Evolutionary conservation across 2,329 filamentous ascomycete genomes (phyloP).

Genomic region (Colletotrichum endophyticum): DNA sequence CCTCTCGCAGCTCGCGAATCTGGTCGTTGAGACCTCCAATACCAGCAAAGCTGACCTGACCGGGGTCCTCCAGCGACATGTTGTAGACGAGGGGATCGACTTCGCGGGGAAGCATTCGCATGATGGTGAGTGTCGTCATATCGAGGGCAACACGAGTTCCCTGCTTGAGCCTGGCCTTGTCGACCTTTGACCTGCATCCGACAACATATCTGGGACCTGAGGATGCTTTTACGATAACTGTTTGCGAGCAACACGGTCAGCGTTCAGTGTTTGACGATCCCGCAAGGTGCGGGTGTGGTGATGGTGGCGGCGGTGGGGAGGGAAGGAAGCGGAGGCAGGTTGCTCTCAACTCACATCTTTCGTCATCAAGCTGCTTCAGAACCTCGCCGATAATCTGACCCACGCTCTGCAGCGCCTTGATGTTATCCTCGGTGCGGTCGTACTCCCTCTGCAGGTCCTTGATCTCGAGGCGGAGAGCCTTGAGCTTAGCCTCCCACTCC

Average conservation of each 20-base stretch:
- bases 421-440: slow-evolving; percentile 97
- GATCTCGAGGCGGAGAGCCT: slow-evolving; percentile 91
- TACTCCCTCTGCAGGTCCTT: slow-evolving; percentile 95
- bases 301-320: background rate
- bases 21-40: slow-evolving; percentile 98
- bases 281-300: background rate
- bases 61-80: slow-evolving; percentile 98
- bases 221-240: slow-evolving; percentile 98
- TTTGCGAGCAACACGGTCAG: background rate
- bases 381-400: slow-evolving; percentile 99
- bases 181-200: slow-evolving; percentile 96
- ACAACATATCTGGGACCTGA: slow-evolving; percentile 97
- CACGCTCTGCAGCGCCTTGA: slow-evolving; percentile 98
- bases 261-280: background rate
- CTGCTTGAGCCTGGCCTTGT: slow-evolving; percentile 97
- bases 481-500: slow-evolving; percentile 98
- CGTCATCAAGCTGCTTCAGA: slow-evolving; percentile 97
- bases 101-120: slow-evolving; percentile 98
- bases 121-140: slow-evolving; percentile 99
- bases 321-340: background rate
- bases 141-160: slow-evolving; percentile 96
- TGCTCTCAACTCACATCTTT: slow-evolving; percentile 77
- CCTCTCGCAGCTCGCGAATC: slow-evolving; percentile 95
- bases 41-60: slow-evolving; percentile 95
- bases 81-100: slow-evolving; percentile 99